Conservation (phyloP, 495 filamentous ascomycete species). For the Aspergillus saccharolyticus region DNA sequence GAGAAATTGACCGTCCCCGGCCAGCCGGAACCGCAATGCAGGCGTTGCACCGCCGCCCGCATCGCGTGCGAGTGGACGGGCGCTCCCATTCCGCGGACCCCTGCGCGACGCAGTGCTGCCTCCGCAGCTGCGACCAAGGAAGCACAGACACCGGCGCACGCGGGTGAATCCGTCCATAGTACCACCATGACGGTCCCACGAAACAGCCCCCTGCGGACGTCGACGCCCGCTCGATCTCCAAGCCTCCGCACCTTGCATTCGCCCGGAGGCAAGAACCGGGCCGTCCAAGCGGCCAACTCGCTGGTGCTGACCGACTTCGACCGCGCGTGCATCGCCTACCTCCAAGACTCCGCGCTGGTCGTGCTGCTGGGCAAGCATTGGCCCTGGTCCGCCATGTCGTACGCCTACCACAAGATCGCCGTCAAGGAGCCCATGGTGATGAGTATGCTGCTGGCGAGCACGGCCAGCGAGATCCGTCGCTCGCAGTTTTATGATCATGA, state of each 20-base stretch:
- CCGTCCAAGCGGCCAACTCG: constrained; percentile 27
- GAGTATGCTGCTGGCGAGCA: constrained; percentile 34
- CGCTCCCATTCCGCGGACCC: constrained; percentile 24
- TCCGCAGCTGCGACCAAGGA: background rate
- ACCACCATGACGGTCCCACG: background rate
- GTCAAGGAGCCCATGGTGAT: constrained; percentile 31
- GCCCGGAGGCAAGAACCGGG: constrained; percentile 2
- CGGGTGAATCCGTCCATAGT: background rate
- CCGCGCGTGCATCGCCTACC: constrained; percentile 25
- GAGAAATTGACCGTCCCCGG: constrained; percentile 22
- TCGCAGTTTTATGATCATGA: constrained; percentile 20
- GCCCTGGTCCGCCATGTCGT: constrained; percentile 32
- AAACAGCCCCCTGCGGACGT: background rate
- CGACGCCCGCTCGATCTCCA: background rate
- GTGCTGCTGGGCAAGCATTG: constrained; percentile 32
- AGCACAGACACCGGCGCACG: constrained; percentile 5
- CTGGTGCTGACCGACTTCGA: constrained; percentile 26
- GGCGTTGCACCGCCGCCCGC: constrained; percentile 23
- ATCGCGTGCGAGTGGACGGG: constrained; percentile 31
- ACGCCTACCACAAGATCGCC: constrained; percentile 30
- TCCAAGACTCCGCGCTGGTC: constrained; percentile 29
- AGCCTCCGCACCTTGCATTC: constrained; percentile 6
- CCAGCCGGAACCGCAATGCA: constrained; percentile 30
- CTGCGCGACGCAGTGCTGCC: constrained; percentile 7
- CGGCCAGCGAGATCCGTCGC: constrained; percentile 27